phyloP scores from a whole-genome alignment of 2,329 filamentous ascomycete genomes.

The Pezicula rhizophila region DNA sequence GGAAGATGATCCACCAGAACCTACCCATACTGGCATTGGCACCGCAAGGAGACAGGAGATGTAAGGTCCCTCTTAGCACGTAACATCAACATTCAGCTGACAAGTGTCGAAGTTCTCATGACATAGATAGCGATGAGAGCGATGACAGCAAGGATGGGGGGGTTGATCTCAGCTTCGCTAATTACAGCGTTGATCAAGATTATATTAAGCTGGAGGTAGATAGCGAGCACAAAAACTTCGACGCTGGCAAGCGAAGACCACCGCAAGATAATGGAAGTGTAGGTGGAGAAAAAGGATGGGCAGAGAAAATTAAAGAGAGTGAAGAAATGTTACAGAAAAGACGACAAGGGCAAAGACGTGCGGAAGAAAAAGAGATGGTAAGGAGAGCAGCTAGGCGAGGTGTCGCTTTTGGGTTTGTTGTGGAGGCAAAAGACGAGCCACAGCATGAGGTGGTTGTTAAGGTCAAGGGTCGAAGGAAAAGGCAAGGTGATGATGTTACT shows the following conservation, averaged over 20 bases:
- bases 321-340: background rate
- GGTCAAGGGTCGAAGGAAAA: background rate
- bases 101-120: background rate
- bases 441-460: background rate
- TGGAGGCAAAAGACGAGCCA: background rate
- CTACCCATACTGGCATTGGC: background rate
- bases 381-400: background rate
- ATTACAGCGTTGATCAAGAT: background rate
- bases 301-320: background rate
- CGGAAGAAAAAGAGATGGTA: constrained; percentile 1
- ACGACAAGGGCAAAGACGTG: background rate
- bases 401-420: background rate
- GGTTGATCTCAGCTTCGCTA: background rate
- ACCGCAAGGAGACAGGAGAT: background rate
- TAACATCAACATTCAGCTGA: background rate
- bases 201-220: background rate
- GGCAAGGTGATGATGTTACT: background rate
- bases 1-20: constrained; percentile 34
- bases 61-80: background rate
- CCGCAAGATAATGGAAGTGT: background rate
- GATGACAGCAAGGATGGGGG: background rate
- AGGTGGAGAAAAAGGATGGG: constrained; percentile 1
- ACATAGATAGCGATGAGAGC: background rate
- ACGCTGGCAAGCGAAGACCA: background rate
- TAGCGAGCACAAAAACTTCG: background rate